Conservation (phyloP, 2,329 filamentous ascomycete species). For the Xylaria sp. region DNA sequence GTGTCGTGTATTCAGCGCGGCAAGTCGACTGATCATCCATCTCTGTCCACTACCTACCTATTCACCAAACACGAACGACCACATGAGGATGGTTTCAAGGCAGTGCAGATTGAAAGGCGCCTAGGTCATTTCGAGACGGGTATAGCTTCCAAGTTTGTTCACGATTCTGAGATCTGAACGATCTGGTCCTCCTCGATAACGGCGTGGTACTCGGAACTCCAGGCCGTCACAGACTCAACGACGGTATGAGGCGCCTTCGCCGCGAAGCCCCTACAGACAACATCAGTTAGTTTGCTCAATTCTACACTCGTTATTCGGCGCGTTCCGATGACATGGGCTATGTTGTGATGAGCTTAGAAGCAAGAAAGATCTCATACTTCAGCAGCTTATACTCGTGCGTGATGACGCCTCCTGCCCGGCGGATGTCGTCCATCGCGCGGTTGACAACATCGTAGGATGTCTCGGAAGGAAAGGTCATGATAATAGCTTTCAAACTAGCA, state of each 20-base stretch:
- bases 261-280: conserved; percentile 64
- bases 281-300: conserved; percentile 10
- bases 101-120: background rate
- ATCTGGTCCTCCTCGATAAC: conserved; percentile 72
- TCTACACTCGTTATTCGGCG: background rate
- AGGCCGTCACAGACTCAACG: conserved; percentile 60
- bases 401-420: conserved; percentile 65
- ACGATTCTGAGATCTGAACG: conserved; percentile 42
- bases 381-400: conserved; percentile 69
- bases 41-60: background rate
- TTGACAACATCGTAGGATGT: conserved; percentile 63
- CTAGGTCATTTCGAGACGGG: background rate
- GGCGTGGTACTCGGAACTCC: conserved; percentile 52
- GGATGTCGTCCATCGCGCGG: conserved; percentile 66
- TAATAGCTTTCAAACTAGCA: conserved; percentile 61
- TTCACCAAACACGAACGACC: background rate
- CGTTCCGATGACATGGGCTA: background rate
- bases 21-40: conserved; percentile 1
- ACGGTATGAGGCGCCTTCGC: conserved; percentile 65
- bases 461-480: conserved; percentile 69
- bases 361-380: conserved; percentile 49
- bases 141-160: conserved; percentile 1
- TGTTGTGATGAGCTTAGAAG: background rate
- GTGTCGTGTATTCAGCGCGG: conserved; percentile 1
- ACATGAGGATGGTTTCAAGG: conserved; percentile 8